Conservation (phyloP, 257 asterid genomes). For the Petrea volubilis region DNA sequence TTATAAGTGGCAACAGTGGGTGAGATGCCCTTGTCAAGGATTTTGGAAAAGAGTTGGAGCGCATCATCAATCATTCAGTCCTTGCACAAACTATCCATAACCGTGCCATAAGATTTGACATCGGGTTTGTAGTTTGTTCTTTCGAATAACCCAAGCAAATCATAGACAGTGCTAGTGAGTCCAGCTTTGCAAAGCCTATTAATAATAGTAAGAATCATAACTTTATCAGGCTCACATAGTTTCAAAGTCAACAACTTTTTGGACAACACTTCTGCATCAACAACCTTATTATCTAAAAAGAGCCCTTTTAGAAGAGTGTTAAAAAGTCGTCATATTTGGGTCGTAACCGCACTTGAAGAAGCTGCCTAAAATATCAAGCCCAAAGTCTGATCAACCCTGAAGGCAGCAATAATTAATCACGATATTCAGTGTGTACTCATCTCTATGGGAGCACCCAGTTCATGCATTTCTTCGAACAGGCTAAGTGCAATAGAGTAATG, state of each 20-base stretch:
- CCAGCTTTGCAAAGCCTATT: neutral
- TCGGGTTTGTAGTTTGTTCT: neutral
- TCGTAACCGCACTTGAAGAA: constrained; percentile 11
- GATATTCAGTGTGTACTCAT: neutral
- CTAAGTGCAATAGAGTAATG: neutral
- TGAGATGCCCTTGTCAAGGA: neutral
- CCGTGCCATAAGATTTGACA: neutral
- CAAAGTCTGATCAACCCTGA: neutral
- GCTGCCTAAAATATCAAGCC: constrained; percentile 7
- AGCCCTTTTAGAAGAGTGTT: constrained; percentile 18
- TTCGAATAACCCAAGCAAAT: neutral
- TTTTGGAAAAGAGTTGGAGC: neutral
- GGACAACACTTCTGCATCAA: constrained; percentile 17
- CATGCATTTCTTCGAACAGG: constrained; percentile 12
- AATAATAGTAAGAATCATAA: neutral
- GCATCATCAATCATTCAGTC: constrained; percentile 16
- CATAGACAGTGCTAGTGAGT: neutral
- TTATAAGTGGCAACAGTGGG: neutral
- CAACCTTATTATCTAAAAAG: neutral
- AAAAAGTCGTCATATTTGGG: constrained; percentile 1
- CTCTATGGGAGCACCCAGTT: neutral
- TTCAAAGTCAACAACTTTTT: neutral
- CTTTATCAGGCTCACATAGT: constrained; percentile 15
- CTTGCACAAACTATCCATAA: neutral
- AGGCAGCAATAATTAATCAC: constrained; percentile 12